Base-by-base conservation (phyloP, 2,329 filamentous ascomycete genomes). In the Microcyclospora pomicola region DNA sequence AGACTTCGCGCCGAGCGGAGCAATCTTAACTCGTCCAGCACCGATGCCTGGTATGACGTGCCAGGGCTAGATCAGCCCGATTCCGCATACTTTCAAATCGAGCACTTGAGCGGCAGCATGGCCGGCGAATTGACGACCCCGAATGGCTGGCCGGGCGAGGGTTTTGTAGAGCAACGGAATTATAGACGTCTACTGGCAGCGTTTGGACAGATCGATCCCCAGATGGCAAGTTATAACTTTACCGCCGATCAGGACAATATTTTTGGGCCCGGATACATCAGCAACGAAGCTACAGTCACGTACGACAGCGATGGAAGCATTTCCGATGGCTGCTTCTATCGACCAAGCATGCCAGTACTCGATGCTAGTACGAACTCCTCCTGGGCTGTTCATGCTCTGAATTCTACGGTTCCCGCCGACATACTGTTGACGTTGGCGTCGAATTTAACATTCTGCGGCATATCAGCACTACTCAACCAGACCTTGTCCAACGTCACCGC, bases 61-160 rank as follows among this genome's bases (percentile, higher is more conserved):
- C 59, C 63, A 12, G 42, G 50, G 13, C 55, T 49, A 27, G 63
- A 66, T 36, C 59, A 61, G 29, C 72, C 73, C 1, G 60, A 68
- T 14, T 45, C 56, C 2, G 63, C 66, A 15, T 81, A 77, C 47
- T 76, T 72, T 5, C 60, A 62, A 1, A 50, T 65, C 7, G 49
- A 55, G 19, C 47, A 60, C 31, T 34, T 47, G 9, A 47, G 56
- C 2, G 60, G 63, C 13, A 47, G 55, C 6, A 35, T 47, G 9
- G 46, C 56, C 3, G 60, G 63, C 13, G 47, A 55, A 6, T 32
- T 51, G 2, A 63, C 62, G 14, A 78, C 75, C 1, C 51, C 62
- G 1, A 65, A 76, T 55, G 77, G 77, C 9, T 81, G 77, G 77
- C 77, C 77, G 0, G 70, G 67, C n/a, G 69, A 73, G 46, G 64